Conservation (phyloP, 1,284 basidiomycete genomes). For the Anthracocystis panici-leucophaei region DNA sequence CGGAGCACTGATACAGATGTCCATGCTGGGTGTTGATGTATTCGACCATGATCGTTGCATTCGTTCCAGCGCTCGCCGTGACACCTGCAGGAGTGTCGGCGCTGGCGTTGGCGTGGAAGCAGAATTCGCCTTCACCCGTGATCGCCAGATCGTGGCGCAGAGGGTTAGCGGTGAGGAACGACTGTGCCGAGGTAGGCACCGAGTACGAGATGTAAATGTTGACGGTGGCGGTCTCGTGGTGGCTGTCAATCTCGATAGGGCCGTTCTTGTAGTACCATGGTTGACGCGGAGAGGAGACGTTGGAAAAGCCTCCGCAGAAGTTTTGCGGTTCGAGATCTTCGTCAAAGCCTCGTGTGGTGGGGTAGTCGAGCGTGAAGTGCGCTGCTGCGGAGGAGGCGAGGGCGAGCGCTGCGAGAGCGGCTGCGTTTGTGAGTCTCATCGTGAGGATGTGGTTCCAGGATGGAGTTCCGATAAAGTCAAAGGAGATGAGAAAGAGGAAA, state of each 20-base stretch:
- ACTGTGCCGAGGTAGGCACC: slow-evolving; percentile 19
- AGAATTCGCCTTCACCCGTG: slow-evolving; percentile 39
- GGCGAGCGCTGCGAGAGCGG: slow-evolving; percentile 7
- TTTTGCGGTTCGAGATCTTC: slow-evolving; percentile 43
- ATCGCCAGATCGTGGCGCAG: slow-evolving; percentile 28
- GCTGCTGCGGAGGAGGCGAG: slow-evolving; percentile 19
- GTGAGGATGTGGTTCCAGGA: background rate
- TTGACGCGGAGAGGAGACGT: slow-evolving; percentile 24
- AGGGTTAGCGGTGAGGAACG: slow-evolving; percentile 18
- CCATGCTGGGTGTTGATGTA: slow-evolving; percentile 44
- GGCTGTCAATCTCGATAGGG: slow-evolving; percentile 41
- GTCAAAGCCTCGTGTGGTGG: slow-evolving; percentile 40
- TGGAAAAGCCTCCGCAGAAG: slow-evolving; percentile 52
- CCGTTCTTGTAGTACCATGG: slow-evolving; percentile 44
- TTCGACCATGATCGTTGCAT: slow-evolving; percentile 53
- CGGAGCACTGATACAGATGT: slow-evolving; percentile 48
- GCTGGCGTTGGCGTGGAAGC: slow-evolving; percentile 39
- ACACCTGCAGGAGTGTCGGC: background rate
- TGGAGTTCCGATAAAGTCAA: background rate
- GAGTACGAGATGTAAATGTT: slow-evolving; percentile 50
- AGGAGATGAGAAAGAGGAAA: background rate
- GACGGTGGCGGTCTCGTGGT: slow-evolving; percentile 44
- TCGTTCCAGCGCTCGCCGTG: slow-evolving; percentile 17
- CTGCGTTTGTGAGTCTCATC: slow-evolving; percentile 10
- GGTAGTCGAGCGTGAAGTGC: slow-evolving; percentile 48